Evolutionary conservation across 768 basidiomycete genomes (phyloP), one percentile per base, ranked within the genome.

Genomic region (Collybia sp.): DNA sequence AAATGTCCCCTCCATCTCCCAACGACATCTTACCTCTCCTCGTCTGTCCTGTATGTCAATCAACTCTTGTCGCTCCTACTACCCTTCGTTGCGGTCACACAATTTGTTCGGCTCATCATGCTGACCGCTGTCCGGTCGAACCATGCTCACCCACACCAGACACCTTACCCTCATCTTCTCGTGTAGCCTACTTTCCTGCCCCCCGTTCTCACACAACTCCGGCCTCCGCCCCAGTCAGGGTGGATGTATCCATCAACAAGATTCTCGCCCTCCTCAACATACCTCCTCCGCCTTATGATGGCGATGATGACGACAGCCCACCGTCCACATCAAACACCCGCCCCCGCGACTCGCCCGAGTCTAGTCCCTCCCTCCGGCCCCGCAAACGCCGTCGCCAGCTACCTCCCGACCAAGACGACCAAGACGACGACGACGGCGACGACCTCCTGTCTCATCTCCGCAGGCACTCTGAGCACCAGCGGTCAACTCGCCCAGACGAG

Each of bases 71-170:
- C 66, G 64, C 53, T 69, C 91, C 70, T 65, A 85, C 55, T 69
- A 93, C 71, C 0, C 81, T 95, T 34, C 76, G 70, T 54, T 96
- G 93, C 58, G 93, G 93, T 44, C 93, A 96, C 60, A 75, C 91
- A 16, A 51, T 94, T 51, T 96, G 92, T 55, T 25, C 25, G 8
- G 62, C 79, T 0, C 38, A 17, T n/a, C 88, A 89, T 58, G 50
- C 53, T 13, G 53, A 73, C 45, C 33, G 18, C 6, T 13, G 67
- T 48, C 68, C 70, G 5, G 48, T 67, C 19, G 58, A 61, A 9
- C 46, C 42, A 37, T 80, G 70, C 53, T 9, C 57, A 3, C 46
- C 51, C 25, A 42, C 48, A 44, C 43, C 51, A 45, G 55, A 47
- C 42, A 45, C 56, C 30, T 20, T 61, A 12, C 72, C 75, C 40